Evolutionary conservation across 1,139 yeast species (phyloP), one percentile per base, ranked within the genome.

Genomic region (Sugiyamaella grinbergsii): DNA sequence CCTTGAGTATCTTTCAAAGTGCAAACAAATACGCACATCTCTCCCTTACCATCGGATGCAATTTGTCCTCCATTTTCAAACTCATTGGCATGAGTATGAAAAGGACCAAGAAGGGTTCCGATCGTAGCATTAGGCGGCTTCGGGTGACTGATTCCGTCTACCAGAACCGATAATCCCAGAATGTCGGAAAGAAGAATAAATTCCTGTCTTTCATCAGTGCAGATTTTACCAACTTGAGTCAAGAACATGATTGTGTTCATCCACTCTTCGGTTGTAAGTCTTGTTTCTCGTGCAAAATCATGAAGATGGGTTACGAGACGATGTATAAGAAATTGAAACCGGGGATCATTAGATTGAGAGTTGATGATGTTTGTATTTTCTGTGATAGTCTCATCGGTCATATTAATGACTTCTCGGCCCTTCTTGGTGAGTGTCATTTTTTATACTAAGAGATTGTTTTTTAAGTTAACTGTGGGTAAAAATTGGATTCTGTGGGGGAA

Each of bases 261-360:
- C 72, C 72, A 69, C 55, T 69, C 72, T 13, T 69, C 71, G 6
- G 68, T 62, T 10, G 70, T 66, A 42, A 69, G 58, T 50, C 70
- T 54, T 1, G 70, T 64, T 52, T 69, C 72, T 34, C 71, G 55
- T 15, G 72, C 71, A 56, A 69, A 69, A 45, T 68, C 71, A 52
- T 69, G 72, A 16, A 69, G 51, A 49, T 69, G 72, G 32, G 58
- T 62, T 5, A 69, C 68, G 15, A 67, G 57, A 24, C 64, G 54
- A 20, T 63, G 62, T 55, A 69, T 50, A n/a, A 69, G 52, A 46
- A 62, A 69, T 45, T 57, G 55, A 39, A 69, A 58, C 42, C 72
- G 56, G 43, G 58, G 57, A 37, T 66, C 19, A 18, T 55, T 53
- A 37, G 62, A 62, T 45, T 67, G 67, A 7, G 69, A 62, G 47